These are phyloP conservation scores for Arthrobotrys conoides DNA, from an alignment of 2,329 filamentous ascomycete genomes.

Conservation along the genomic window DNA sequence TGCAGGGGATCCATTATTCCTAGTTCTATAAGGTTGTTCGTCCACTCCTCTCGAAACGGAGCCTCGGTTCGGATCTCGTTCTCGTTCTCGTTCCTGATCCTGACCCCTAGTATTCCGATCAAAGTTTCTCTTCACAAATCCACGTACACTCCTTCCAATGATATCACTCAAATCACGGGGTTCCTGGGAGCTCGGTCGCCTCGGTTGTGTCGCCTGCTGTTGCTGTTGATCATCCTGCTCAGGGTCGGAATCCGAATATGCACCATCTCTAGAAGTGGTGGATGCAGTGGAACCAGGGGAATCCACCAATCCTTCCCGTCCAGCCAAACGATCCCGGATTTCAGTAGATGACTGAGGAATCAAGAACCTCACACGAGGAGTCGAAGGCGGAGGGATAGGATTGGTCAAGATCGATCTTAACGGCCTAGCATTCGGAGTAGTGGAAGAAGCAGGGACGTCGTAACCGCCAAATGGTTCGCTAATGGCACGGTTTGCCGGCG, in stretches of 20 bases:
- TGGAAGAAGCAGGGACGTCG: constrained; percentile 45
- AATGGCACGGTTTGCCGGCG: constrained; percentile 38
- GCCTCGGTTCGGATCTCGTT: constrained; percentile 27
- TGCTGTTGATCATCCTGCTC: not conserved
- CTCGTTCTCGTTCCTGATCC: constrained; percentile 9
- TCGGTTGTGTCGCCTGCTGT: constrained; percentile 2
- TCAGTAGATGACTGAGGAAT: constrained; percentile 56
- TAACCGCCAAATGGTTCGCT: constrained; percentile 57
- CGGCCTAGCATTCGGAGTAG: constrained; percentile 34
- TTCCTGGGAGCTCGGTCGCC: constrained; percentile 19
- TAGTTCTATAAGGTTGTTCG: constrained; percentile 33
- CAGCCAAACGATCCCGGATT: constrained; percentile 52
- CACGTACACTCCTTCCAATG: constrained; percentile 51
- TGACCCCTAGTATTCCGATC: constrained; percentile 3
- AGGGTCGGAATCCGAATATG: constrained; percentile 46
- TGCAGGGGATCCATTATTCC: constrained; percentile 52
- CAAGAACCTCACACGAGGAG: constrained; percentile 54
- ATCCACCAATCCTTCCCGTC: constrained; percentile 44
- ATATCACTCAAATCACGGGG: constrained; percentile 54
- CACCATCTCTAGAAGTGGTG: constrained; percentile 30
- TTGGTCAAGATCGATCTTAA: constrained; percentile 51
- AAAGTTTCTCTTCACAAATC: constrained; percentile 52
- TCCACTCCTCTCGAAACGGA: constrained; percentile 29
- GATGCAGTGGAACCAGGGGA: constrained; percentile 56
- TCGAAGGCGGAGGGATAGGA: constrained; percentile 49